Conservation (phyloP, 2,329 filamentous ascomycete species). For the Aspergillus alliaceus region DNA sequence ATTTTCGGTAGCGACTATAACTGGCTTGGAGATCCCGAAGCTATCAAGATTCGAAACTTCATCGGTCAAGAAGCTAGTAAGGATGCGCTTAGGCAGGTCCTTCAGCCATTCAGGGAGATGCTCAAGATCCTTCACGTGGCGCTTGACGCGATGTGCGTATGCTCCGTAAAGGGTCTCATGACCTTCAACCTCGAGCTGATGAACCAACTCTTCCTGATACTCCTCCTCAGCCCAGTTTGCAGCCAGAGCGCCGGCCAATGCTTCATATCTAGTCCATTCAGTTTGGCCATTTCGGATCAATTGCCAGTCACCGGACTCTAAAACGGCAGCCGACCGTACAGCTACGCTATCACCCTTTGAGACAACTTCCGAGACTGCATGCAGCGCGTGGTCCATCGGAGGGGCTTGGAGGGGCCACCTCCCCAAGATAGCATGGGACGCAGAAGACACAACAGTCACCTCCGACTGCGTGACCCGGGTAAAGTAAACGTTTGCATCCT, state of each 20-base stretch:
- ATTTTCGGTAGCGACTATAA: conserved; percentile 75
- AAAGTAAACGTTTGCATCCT: conserved; percentile 83
- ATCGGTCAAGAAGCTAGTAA: conserved; percentile 60
- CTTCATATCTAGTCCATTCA: conserved; percentile 80
- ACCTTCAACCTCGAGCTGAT: conserved; percentile 81
- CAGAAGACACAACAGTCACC: conserved; percentile 71
- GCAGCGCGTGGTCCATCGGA: conserved; percentile 53
- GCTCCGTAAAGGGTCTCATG: conserved; percentile 76
- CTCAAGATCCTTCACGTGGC: conserved; percentile 76
- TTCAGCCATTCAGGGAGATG: conserved; percentile 70
- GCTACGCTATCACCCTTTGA: conserved; percentile 71
- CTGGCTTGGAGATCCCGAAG: conserved; percentile 87
- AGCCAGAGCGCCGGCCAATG: conserved; percentile 74
- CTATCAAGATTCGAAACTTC: conserved; percentile 56
- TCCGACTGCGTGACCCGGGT: conserved; percentile 77
- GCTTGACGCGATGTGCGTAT: conserved; percentile 83
- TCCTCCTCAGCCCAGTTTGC: conserved; percentile 79
- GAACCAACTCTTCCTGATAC: conserved; percentile 70
- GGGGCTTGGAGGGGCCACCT: conserved; percentile 65
- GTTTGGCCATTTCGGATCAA: conserved; percentile 78
- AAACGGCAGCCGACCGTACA: conserved; percentile 71
- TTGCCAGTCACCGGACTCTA: conserved; percentile 71
- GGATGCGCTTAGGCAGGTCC: conserved; percentile 66
- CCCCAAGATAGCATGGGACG: conserved; percentile 72
- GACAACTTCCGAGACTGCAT: conserved; percentile 80